Conservation (phyloP, 2,329 filamentous ascomycete genomes). For the Fusarium sp. region DNA sequence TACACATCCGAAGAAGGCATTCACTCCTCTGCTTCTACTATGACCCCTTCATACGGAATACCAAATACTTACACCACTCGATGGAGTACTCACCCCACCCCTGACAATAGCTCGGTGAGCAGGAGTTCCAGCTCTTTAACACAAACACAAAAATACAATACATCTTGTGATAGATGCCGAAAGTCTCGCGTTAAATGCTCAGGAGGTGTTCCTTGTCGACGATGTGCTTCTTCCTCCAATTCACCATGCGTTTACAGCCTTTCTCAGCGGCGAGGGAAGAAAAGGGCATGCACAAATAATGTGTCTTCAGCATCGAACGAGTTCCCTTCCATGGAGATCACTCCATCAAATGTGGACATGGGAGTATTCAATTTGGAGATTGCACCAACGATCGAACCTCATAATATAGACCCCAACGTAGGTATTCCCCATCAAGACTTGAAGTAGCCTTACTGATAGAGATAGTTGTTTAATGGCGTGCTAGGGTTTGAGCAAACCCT, state of each 20-base stretch:
- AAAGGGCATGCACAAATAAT: neutral
- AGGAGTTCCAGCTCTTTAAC: neutral
- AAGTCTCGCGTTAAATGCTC: constrained; percentile 17
- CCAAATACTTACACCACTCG: neutral
- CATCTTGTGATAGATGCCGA: constrained; percentile 18
- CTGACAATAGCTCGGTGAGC: neutral
- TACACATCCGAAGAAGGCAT: rapidly evolving
- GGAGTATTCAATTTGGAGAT: neutral
- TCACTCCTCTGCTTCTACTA: neutral
- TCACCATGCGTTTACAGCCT: constrained; percentile 5
- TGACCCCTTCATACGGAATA: neutral
- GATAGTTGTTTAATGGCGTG: neutral
- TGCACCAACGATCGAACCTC: no score
- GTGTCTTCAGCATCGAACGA: neutral
- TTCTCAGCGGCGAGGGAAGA: constrained; percentile 13
- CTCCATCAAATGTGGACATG: neutral
- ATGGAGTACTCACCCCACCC: neutral
- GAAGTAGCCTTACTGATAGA: neutral
- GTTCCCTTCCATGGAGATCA: rapidly evolving
- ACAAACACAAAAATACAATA: constrained; percentile 1
- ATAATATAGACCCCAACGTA: neutral
- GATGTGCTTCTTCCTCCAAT: neutral
- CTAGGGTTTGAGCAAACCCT: neutral
- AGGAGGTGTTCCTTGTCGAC: constrained; percentile 1
- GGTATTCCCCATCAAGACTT: rapidly evolving